phyloP scores from a whole-genome alignment of 495 filamentous ascomycete genomes.

The Melanomma pulvis-pyrius region DNA sequence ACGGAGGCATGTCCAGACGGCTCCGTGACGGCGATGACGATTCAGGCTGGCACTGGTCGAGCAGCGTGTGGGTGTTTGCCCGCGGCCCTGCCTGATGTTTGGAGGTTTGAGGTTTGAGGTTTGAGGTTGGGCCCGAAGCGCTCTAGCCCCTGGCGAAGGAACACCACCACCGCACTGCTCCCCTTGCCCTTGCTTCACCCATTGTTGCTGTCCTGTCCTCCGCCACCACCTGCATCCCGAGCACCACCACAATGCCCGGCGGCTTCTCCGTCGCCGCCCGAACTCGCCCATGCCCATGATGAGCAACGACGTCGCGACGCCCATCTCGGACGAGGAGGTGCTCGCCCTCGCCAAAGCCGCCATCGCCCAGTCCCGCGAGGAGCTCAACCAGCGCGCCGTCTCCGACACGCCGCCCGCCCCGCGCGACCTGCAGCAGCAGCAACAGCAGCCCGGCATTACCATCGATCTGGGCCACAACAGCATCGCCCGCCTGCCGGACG shows the following conservation, averaged over 20 bases:
- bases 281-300: slow-evolving; percentile 25
- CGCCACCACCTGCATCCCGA: not conserved
- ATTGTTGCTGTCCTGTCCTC: not conserved
- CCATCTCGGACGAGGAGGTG: slow-evolving; percentile 39
- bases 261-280: not conserved
- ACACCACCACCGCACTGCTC: not conserved
- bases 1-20: not conserved
- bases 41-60: slow-evolving; percentile 16
- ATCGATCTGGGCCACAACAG: slow-evolving; percentile 85
- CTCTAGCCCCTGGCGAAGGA: not conserved
- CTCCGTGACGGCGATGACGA: slow-evolving; percentile 1
- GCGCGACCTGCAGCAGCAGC: slow-evolving; percentile 32
- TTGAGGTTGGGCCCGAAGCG: slow-evolving; percentile 1
- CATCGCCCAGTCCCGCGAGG: slow-evolving; percentile 37
- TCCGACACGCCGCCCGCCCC: slow-evolving; percentile 22
- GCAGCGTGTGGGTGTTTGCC: not conserved
- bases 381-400: slow-evolving; percentile 31
- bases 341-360: slow-evolving; percentile 35
- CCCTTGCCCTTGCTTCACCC: not conserved
- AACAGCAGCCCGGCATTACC: slow-evolving; percentile 69
- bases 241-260: slow-evolving; percentile 17
- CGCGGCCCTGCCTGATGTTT: not conserved
- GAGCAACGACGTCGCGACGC: slow-evolving; percentile 37
- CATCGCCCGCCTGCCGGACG: slow-evolving; percentile 79
- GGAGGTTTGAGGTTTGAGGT: not conserved